Conservation (phyloP, 2,329 filamentous ascomycete species). For the Cadophora luteo-olivacea region DNA sequence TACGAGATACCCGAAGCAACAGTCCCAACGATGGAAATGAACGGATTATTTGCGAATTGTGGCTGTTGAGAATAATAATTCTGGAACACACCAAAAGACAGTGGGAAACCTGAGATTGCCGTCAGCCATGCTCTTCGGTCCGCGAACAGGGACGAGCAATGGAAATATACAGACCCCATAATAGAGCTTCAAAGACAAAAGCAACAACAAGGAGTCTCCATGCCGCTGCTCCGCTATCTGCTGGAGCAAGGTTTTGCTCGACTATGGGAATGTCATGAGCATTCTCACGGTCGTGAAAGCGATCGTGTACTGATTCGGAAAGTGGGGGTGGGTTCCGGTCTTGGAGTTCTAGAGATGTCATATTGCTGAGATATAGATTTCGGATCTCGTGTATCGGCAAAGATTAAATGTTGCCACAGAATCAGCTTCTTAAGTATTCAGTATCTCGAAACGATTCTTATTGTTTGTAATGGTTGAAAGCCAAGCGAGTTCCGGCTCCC, state of each 20-base stretch:
- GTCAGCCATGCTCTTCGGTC: not conserved
- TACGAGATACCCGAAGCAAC: conserved; percentile 43
- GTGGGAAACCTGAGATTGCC: conserved; percentile 62
- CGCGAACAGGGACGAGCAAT: not conserved
- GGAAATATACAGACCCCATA: conserved; percentile 13
- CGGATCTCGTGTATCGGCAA: not conserved
- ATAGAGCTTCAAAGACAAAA: conserved; percentile 22
- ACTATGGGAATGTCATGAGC: not conserved
- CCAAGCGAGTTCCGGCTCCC: not conserved
- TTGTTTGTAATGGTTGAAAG: not conserved
- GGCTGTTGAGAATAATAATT: conserved; percentile 68
- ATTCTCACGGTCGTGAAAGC: not conserved
- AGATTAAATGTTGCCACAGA: not conserved
- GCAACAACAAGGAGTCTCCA: conserved; percentile 16
- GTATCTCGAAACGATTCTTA: not conserved
- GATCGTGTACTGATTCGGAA: not conserved
- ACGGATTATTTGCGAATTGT: conserved; percentile 57
- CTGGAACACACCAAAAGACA: conserved; percentile 74
- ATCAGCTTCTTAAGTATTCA: not conserved
- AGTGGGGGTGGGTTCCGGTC: not conserved
- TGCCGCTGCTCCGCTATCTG: conserved; percentile 16
- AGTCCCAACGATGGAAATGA: conserved; percentile 69
- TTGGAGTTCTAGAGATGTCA: conserved; percentile 4
- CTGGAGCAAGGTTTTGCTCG: conserved; percentile 10
- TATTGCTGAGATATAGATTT: not conserved